These are phyloP conservation scores for Massariosphaeria phaeospora DNA, from an alignment of 495 filamentous ascomycete genomes.

Conservation along the genomic window DNA sequence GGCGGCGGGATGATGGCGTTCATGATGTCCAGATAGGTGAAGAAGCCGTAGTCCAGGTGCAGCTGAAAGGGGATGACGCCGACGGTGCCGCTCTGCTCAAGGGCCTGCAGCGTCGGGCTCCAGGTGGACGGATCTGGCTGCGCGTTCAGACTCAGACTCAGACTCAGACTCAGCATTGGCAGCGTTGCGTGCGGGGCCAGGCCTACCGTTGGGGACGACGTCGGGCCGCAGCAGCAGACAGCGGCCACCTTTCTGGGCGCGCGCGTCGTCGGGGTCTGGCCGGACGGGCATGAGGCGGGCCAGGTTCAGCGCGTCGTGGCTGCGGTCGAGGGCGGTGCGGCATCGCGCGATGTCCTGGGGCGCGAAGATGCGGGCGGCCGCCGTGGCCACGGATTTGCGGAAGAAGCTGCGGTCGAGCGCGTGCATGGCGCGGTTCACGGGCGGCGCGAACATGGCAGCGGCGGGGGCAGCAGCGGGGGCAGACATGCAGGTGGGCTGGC, in stretches of 20 bases:
- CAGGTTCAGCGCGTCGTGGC: slow-evolving; percentile 57
- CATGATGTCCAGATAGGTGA: slow-evolving; percentile 82
- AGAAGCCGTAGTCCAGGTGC: slow-evolving; percentile 74
- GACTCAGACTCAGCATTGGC: slow-evolving; percentile 27
- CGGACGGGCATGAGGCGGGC: slow-evolving; percentile 54
- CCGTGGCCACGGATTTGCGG: slow-evolving; percentile 62
- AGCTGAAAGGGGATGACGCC: slow-evolving; percentile 69
- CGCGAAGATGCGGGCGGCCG: slow-evolving; percentile 75
- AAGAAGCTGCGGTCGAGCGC: slow-evolving; percentile 80
- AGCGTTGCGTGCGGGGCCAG: slow-evolving; percentile 8
- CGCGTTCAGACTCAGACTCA: too few species aligned
- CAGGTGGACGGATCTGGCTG: slow-evolving; percentile 66
- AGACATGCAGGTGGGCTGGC: slow-evolving; percentile 7
- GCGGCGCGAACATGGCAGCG: slow-evolving; percentile 75
- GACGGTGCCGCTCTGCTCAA: slow-evolving; percentile 61
- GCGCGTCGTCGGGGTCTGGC: slow-evolving; percentile 45
- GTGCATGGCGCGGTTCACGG: slow-evolving; percentile 73
- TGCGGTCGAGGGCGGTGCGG: slow-evolving; percentile 54
- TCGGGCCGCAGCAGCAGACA: slow-evolving; percentile 69
- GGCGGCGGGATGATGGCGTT: slow-evolving; percentile 53
- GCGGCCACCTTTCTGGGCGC: slow-evolving; percentile 55
- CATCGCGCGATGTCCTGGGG: slow-evolving; percentile 63
- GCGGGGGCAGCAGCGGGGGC: too few species aligned
- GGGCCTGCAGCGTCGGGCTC: slow-evolving; percentile 61
- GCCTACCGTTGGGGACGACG: slow-evolving; percentile 60